Percentiles rank a stretch among this genome's conserved stretches.
Evolutionary conservation across 495 filamentous ascomycete species (phyloP).

Genomic region (Aspergillus mulundensis): DNA sequence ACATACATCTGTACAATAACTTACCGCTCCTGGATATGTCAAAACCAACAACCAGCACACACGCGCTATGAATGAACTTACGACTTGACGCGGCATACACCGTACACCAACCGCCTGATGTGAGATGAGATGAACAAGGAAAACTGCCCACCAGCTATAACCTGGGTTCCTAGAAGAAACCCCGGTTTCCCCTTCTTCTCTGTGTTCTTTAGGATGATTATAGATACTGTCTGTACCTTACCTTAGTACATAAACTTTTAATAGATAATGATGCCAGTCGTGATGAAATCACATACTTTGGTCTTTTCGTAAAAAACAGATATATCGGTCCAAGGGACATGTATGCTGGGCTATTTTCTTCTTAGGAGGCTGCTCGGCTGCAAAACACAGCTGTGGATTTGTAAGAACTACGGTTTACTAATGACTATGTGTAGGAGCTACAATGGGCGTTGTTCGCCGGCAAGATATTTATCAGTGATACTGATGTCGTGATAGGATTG

Average conservation of each 20-base stretch:
- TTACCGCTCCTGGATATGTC: neutral
- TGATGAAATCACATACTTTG: no score
- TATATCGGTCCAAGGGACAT: no score
- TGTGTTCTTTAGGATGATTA: neutral
- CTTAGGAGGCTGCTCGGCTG: neutral
- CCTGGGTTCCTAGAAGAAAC: no score
- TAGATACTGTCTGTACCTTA: neutral
- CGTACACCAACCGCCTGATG: neutral
- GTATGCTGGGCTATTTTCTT: neutral
- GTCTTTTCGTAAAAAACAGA: no score
- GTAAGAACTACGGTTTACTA: no score
- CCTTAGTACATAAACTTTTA: conserved; percentile 1
- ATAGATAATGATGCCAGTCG: conserved; percentile 2
- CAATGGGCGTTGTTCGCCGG: no score
- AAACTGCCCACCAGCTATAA: neutral
- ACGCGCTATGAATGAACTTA: conserved; percentile 7
- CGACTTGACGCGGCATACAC: conserved; percentile 1
- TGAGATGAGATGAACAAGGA: neutral
- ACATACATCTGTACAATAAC: neutral
- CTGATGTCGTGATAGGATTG: neutral
- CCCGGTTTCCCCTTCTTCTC: neutral
- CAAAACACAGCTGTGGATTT: neutral
- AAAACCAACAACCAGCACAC: neutral
- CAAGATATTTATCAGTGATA: no score
- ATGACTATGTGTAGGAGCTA: no score